A percentile compares a stretch with the other conserved stretches of the same genome.
phyloP scores from a whole-genome alignment of 257 asterid genomes.

The Verbascum thapsus region DNA sequence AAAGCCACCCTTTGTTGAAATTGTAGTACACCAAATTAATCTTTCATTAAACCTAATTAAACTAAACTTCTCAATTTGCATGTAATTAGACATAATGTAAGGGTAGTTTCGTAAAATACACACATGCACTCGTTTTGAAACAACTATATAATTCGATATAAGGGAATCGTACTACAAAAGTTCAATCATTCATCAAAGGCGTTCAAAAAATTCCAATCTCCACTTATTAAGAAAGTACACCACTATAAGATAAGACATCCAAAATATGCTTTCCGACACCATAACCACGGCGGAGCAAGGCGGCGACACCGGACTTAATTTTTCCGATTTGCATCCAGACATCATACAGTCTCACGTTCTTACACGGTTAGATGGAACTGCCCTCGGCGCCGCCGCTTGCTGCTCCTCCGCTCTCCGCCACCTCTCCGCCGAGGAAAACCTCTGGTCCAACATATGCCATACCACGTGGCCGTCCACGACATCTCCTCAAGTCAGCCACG shows the following conservation, averaged over 20 bases:
- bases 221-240: neutral
- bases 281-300: conserved; percentile 32
- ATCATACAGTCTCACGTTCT: conserved; percentile 63
- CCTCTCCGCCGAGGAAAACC: conserved; percentile 50
- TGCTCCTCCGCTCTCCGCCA: conserved; percentile 63
- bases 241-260: neutral
- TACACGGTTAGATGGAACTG: conserved; percentile 63
- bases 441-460: conserved; percentile 65
- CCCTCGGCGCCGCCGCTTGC: conserved; percentile 58
- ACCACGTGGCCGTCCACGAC: conserved; percentile 84
- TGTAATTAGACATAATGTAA: neutral
- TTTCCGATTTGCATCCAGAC: conserved; percentile 59
- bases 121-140: neutral
- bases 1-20: neutral
- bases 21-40: conserved; percentile 5
- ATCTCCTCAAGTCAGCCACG: conserved; percentile 40
- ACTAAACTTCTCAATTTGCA: neutral
- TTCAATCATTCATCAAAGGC: neutral
- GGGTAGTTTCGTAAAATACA: conserved; percentile 20
- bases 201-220: neutral
- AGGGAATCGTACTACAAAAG: conserved; percentile 18
- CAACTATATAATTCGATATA: conserved; percentile 38
- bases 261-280: conserved; percentile 29
- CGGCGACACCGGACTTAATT: conserved; percentile 24
- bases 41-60: neutral